These are phyloP conservation scores for Ophiostoma australiae DNA, from an alignment of 2,329 filamentous ascomycete genomes.

Conservation along the genomic window DNA sequence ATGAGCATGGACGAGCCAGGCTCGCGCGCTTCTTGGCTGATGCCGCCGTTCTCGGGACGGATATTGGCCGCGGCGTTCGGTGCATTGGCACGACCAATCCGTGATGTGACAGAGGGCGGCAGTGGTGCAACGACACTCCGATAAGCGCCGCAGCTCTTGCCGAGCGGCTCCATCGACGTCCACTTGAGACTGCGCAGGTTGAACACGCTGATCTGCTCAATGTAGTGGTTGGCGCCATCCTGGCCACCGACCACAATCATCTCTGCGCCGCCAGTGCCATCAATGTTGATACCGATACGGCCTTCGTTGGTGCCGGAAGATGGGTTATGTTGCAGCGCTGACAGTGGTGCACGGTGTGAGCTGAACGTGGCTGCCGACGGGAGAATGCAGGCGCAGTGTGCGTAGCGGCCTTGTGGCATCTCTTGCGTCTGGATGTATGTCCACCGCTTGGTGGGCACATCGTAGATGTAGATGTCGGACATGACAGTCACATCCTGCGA, in stretches of 20 bases:
- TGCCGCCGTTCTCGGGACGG: constrained; percentile 42
- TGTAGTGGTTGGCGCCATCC: constrained; percentile 97
- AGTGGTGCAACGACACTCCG: constrained; percentile 89
- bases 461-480: constrained; percentile 96
- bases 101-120: constrained; percentile 57
- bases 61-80: constrained; percentile 35
- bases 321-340: constrained; percentile 85
- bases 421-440: constrained; percentile 76
- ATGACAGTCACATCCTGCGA: constrained; percentile 91
- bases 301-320: constrained; percentile 80
- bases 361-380: constrained; percentile 84
- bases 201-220: constrained; percentile 97
- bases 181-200: constrained; percentile 92
- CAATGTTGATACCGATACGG: constrained; percentile 78
- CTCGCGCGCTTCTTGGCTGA: constrained; percentile 52
- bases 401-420: constrained; percentile 87
- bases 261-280: constrained; percentile 87
- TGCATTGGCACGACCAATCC: constrained; percentile 58
- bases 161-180: constrained; percentile 82
- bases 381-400: constrained; percentile 89
- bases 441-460: constrained; percentile 78
- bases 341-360: constrained; percentile 75
- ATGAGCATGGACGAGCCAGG: constrained; percentile 77
- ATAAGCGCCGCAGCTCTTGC: constrained; percentile 92
- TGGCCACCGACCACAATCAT: constrained; percentile 97